Percentiles rank a stretch among this genome's conserved stretches.
phyloP scores from a whole-genome alignment of 805 yeast genomes.

The Candida maesae region DNA sequence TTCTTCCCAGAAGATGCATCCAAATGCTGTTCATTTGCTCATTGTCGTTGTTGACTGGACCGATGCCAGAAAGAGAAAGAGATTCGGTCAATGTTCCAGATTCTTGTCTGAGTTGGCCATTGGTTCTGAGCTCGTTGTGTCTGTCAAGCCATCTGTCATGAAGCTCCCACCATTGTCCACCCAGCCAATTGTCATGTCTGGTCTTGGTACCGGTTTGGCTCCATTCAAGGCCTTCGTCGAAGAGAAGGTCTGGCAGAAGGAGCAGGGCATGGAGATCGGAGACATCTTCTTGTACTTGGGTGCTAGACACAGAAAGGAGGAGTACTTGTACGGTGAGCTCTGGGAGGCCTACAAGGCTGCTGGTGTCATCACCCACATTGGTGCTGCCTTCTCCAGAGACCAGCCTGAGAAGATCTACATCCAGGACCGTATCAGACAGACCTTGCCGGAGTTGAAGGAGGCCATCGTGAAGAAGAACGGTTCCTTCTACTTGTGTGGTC shows the following conservation, averaged over 20 bases:
- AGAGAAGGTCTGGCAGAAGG: conserved; percentile 89
- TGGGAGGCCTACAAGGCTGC: conserved; percentile 97
- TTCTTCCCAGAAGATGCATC: conserved; percentile 89
- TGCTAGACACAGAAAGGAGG: conserved; percentile 93
- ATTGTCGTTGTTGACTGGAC: conserved; percentile 97
- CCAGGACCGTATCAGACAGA: conserved; percentile 87
- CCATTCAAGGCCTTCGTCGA: conserved; percentile 97
- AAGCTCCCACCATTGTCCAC: conserved; percentile 83
- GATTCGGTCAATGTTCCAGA: conserved; percentile 94
- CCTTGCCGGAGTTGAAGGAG: conserved; percentile 64
- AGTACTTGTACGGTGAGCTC: conserved; percentile 91
- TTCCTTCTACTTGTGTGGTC: conserved; percentile 95
- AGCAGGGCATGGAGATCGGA: conserved; percentile 87
- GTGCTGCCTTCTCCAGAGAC: conserved; percentile 98
- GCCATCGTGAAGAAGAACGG: conserved; percentile 80
- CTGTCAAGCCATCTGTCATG: conserved; percentile 97
- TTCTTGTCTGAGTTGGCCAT: conserved; percentile 73
- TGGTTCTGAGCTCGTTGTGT: conserved; percentile 86
- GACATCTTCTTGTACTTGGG: conserved; percentile 85
- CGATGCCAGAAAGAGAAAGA: conserved; percentile 76
- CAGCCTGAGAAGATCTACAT: conserved; percentile 93
- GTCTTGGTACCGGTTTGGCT: conserved; percentile 96
- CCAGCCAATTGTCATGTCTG: conserved; percentile 94
- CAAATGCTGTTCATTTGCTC: conserved; percentile 84
- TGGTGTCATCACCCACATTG: conserved; percentile 87